A percentile compares a stretch with the other conserved stretches of the same genome.
Evolutionary conservation across 2,329 filamentous ascomycete genomes (phyloP).

Genomic region (Penicillium psychrosexuale): DNA sequence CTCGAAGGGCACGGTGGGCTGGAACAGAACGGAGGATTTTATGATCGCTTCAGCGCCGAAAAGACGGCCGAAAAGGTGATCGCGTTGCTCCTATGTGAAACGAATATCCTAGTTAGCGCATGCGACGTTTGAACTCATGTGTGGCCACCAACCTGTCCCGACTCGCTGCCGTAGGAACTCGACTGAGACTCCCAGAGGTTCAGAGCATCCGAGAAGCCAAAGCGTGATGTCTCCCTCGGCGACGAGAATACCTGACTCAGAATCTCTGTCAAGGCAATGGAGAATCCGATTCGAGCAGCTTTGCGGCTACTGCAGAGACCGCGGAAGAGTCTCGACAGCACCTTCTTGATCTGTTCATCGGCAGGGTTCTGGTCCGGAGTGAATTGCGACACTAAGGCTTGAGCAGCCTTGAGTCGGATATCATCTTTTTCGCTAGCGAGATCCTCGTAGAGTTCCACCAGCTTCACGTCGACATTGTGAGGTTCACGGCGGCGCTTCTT

Average conservation of each 20-base stretch:
- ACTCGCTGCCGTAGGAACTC: slow-evolving; percentile 50
- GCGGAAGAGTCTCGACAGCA: slow-evolving; percentile 67
- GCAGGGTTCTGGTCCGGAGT: slow-evolving; percentile 40
- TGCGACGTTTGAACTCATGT: not conserved
- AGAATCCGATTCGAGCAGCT: slow-evolving; percentile 83
- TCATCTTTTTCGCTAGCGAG: slow-evolving; percentile 48
- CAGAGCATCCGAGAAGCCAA: slow-evolving; percentile 46
- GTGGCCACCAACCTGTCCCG: slow-evolving; percentile 49
- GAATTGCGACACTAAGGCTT: slow-evolving; percentile 44
- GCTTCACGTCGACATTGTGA: slow-evolving; percentile 44
- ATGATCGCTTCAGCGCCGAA: slow-evolving; percentile 87
- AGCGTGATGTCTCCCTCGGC: slow-evolving; percentile 29
- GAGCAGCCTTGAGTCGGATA: slow-evolving; percentile 46
- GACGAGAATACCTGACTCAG: slow-evolving; percentile 64
- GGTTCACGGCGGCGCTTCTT: slow-evolving; percentile 46
- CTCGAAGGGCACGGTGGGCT: slow-evolving; percentile 50
- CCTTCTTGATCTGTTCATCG: slow-evolving; percentile 42
- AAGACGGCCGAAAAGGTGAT: slow-evolving; percentile 78
- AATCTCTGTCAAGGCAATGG: slow-evolving; percentile 79
- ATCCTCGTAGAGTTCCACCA: slow-evolving; percentile 50
- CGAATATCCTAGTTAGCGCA: slow-evolving; percentile 48
- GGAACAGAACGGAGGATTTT: slow-evolving; percentile 70
- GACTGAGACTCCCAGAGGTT: slow-evolving; percentile 54
- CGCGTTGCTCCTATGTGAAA: slow-evolving; percentile 73
- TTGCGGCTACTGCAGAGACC: slow-evolving; percentile 89